phyloP scores from a whole-genome alignment of 176 grass and related monocot genomes.

The Oryza glumipatula region DNA sequence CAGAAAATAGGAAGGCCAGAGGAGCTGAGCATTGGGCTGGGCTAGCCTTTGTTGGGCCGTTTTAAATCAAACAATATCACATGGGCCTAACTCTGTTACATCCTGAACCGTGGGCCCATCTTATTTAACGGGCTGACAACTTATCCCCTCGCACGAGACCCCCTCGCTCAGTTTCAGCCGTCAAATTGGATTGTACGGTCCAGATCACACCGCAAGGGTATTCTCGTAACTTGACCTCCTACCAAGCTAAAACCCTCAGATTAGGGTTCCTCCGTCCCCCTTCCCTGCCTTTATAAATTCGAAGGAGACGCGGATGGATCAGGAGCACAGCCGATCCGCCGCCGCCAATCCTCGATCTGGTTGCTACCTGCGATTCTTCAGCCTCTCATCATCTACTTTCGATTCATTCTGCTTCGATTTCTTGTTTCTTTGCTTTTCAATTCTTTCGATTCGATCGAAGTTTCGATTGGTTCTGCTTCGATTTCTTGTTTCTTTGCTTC shows the following conservation, averaged over 20 bases:
- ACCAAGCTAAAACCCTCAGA: not conserved
- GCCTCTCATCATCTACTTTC: not conserved
- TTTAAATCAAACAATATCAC: no score
- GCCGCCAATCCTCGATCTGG: not conserved
- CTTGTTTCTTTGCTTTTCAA: not conserved
- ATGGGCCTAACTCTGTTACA: no score
- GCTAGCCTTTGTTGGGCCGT: no score
- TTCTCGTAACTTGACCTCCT: not conserved
- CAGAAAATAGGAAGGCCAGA: no score
- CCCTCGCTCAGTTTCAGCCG: no score
- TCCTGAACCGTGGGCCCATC: no score
- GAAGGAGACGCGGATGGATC: not conserved
- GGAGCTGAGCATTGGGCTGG: no score
- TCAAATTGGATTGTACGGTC: not conserved
- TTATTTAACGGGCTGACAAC: no score
- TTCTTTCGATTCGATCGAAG: no score
- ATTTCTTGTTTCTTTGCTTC: not conserved
- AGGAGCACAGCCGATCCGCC: not conserved
- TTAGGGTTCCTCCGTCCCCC: slow-evolving; percentile 28
- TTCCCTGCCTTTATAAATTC: slow-evolving; percentile 10
- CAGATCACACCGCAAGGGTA: not conserved
- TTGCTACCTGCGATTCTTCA: no score
- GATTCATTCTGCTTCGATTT: not conserved
- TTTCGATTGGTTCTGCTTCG: no score
- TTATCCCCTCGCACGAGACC: no score